These are phyloP conservation scores for Quercus lobata DNA, from an alignment of 331 rosid species.

Conservation along the genomic window DNA sequence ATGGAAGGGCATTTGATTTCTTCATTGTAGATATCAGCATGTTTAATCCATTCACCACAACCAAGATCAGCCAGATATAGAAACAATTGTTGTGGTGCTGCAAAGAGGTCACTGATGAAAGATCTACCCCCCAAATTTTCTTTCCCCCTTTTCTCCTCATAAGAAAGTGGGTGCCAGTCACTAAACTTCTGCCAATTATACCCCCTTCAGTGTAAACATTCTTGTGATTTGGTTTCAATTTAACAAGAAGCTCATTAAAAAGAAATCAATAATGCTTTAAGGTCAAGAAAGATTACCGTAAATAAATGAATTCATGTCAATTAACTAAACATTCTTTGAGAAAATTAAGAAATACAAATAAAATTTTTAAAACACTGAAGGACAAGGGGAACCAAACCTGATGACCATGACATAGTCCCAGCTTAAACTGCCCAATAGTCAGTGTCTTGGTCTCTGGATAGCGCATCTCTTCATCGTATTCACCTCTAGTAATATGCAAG, in stretches of 20 bases:
- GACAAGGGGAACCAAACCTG: slow-evolving; percentile 57
- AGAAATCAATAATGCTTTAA: background rate
- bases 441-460: slow-evolving; percentile 97
- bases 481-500: slow-evolving; percentile 90
- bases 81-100: background rate
- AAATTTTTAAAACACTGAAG: background rate
- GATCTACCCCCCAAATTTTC: too few species aligned
- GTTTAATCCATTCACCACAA: background rate
- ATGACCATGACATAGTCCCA: slow-evolving; percentile 98
- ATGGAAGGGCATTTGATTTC: background rate
- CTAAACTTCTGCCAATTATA: background rate
- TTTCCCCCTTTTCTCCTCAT: background rate
- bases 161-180: background rate
- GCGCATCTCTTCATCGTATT: slow-evolving; percentile 81
- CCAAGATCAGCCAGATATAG: background rate
- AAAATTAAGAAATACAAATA: background rate
- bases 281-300: background rate
- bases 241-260: background rate
- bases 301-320: background rate
- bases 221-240: background rate
- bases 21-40: background rate
- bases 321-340: background rate
- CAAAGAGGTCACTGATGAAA: background rate
- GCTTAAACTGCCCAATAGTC: slow-evolving; percentile 95
- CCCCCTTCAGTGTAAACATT: background rate